Evolutionary conservation across 352 stramenopile genomes (phyloP).

Genomic region (Phytophthora chlamydospora): DNA sequence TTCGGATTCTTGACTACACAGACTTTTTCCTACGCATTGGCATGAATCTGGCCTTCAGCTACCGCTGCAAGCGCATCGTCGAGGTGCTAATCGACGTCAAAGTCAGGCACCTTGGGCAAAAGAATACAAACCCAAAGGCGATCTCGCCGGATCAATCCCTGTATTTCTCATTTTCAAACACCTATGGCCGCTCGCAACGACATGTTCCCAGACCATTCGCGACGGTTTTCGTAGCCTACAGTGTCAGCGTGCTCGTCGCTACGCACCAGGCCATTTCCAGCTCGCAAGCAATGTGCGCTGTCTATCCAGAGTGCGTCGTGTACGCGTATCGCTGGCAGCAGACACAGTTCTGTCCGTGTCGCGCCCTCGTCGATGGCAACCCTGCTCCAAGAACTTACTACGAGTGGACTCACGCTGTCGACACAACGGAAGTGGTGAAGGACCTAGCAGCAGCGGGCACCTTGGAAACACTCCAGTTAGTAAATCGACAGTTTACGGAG

Average conservation of each 20-base stretch:
- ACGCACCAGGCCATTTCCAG: slow-evolving; percentile 14
- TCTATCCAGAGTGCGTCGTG: slow-evolving; percentile 35
- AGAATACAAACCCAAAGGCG: not conserved
- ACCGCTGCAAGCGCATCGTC: slow-evolving; percentile 43
- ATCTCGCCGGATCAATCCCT: not conserved
- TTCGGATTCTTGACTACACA: slow-evolving; percentile 31
- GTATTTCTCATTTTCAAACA: slow-evolving; percentile 12
- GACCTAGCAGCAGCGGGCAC: slow-evolving; percentile 25
- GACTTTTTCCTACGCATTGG: slow-evolving; percentile 39
- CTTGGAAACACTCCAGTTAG: slow-evolving; percentile 36
- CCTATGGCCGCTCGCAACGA: not conserved
- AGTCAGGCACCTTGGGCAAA: not conserved
- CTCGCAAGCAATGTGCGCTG: slow-evolving; percentile 15
- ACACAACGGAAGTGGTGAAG: slow-evolving; percentile 25
- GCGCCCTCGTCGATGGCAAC: slow-evolving; percentile 32
- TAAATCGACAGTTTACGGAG: slow-evolving; percentile 29
- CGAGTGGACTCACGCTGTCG: slow-evolving; percentile 32
- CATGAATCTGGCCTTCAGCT: slow-evolving; percentile 43
- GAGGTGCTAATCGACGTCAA: slow-evolving; percentile 29
- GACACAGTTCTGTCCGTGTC: slow-evolving; percentile 29
- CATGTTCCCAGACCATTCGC: slow-evolving; percentile 7
- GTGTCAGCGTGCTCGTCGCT: slow-evolving; percentile 8
- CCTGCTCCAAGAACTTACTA: slow-evolving; percentile 30
- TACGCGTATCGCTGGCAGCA: slow-evolving; percentile 29
- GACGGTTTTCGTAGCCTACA: slow-evolving; percentile 24